Evolutionary conservation across 1,284 basidiomycete species (phyloP), one percentile per base, ranked within the genome.

Genomic region (Volvariella surrecta): DNA sequence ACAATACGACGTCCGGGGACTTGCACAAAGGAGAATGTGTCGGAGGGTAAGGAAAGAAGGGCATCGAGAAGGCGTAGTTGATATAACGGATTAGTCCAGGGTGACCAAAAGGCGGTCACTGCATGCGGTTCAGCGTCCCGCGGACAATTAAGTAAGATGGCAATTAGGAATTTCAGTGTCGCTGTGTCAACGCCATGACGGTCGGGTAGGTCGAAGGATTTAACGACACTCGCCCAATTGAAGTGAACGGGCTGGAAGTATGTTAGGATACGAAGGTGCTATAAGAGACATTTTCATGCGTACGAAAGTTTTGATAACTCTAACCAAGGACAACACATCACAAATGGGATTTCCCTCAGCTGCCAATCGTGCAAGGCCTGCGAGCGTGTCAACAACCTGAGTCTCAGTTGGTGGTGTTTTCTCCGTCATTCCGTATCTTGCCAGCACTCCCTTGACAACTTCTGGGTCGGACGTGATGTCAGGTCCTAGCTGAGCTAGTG

Each of bases 1-100:
- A 93, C 88, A 43, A 91, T 84, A 48, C 86, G 72, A 19, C 79
- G 75, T 7, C 85, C 83, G 17, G 89, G 86, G 16, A 95, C 70
- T 21, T 82, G 79, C 46, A 92, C 86, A 56, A 98, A 90, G 54
- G 87, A 90, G 67, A 97, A 93, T 0, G 87, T 87, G 59, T 96
- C 91, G 6, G 81, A 82, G 2, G 92, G 85, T 18, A 97, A 72
- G 31, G 85, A 89, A 13, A 96, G 78, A 19, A 98, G 74, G 4
- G 89, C 89, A 57, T 91, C 85, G 35, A 98, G 73, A 20, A 98
- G 74, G 45, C 83, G 83, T 19, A 98, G 75, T 58, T 97, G 91
- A 50, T 89, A 89, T 18, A 88, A 63, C 3, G 86, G 74, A 59
- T 96, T 94, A 22, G 73, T 73, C 95, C 95, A 98, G 1, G 70